A percentile compares a stretch with the other conserved stretches of the same genome.
phyloP scores from a whole-genome alignment of 257 asterid genomes.

The Asclepias syriaca region DNA sequence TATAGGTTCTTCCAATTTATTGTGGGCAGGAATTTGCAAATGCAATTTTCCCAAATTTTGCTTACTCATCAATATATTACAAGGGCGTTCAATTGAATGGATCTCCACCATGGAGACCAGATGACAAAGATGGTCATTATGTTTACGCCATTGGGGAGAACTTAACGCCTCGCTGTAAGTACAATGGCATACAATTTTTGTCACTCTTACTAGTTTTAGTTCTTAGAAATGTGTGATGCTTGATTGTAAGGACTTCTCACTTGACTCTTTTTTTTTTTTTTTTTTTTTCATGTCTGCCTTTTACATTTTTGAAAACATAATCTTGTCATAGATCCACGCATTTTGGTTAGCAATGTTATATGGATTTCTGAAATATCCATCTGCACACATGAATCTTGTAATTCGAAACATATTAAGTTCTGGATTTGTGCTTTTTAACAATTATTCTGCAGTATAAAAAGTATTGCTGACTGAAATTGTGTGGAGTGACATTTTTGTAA shows the following conservation, averaged over 20 bases:
- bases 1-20: conserved; percentile 67
- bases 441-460: neutral
- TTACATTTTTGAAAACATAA: neutral
- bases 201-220: neutral
- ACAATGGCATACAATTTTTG: conserved; percentile 2
- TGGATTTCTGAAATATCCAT: neutral
- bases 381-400: neutral
- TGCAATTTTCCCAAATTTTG: conserved; percentile 52
- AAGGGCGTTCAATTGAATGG: conserved; percentile 61
- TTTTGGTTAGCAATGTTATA: too few relatives aligned
- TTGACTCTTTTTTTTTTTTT: too few relatives aligned
- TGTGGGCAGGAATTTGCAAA: conserved; percentile 52
- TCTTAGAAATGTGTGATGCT: neutral
- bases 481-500: neutral
- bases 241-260: neutral
- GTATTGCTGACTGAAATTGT: neutral
- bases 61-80: conserved; percentile 69
- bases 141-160: conserved; percentile 69
- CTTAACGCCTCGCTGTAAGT: conserved; percentile 91
- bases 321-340: neutral
- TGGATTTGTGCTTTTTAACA: neutral
- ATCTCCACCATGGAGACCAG: conserved; percentile 85
- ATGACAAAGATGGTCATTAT: conserved; percentile 88
- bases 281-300: neutral
- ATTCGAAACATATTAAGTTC: neutral